A percentile compares a stretch with the other conserved stretches of the same genome.
Evolutionary conservation across 257 asterid species (phyloP).

Genomic region (Capsicum pubescens): DNA sequence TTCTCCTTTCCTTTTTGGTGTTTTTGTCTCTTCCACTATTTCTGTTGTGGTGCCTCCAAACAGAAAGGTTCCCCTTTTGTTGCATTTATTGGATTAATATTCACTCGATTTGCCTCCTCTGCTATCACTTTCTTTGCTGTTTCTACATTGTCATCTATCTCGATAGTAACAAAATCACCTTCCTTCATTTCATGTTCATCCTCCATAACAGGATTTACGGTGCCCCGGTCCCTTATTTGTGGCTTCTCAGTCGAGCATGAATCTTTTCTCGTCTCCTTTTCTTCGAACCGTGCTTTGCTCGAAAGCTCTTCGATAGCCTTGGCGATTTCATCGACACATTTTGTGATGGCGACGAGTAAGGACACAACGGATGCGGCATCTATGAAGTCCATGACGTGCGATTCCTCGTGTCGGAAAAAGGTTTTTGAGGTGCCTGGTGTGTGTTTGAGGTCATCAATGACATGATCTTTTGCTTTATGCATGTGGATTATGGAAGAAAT

Average conservation of each 20-base stretch:
- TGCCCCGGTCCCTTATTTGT: neutral
- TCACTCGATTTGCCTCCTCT: neutral
- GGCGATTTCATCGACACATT: conserved; percentile 33
- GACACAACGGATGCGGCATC: conserved; percentile 38
- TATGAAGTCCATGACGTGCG: conserved; percentile 28
- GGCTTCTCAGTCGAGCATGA: neutral
- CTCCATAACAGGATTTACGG: neutral
- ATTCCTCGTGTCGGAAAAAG: neutral
- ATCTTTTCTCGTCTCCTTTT: neutral
- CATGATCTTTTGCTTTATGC: conserved; percentile 42
- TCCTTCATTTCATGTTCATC: neutral
- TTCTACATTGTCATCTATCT: neutral
- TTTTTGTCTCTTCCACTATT: neutral
- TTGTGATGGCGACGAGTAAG: conserved; percentile 33
- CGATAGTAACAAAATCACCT: neutral
- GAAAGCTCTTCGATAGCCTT: conserved; percentile 42
- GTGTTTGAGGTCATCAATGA: conserved; percentile 42
- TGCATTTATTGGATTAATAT: neutral
- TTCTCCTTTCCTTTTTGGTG: neutral
- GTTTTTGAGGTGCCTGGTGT: conserved; percentile 23
- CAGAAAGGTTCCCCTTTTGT: neutral
- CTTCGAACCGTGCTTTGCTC: conserved; percentile 34
- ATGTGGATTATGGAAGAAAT: conserved; percentile 35
- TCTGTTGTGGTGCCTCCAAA: neutral
- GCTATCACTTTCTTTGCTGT: neutral